A percentile compares a stretch with the other conserved stretches of the same genome.
phyloP scores from a whole-genome alignment of 2,329 filamentous ascomycete genomes.

The Fusarium palustre region DNA sequence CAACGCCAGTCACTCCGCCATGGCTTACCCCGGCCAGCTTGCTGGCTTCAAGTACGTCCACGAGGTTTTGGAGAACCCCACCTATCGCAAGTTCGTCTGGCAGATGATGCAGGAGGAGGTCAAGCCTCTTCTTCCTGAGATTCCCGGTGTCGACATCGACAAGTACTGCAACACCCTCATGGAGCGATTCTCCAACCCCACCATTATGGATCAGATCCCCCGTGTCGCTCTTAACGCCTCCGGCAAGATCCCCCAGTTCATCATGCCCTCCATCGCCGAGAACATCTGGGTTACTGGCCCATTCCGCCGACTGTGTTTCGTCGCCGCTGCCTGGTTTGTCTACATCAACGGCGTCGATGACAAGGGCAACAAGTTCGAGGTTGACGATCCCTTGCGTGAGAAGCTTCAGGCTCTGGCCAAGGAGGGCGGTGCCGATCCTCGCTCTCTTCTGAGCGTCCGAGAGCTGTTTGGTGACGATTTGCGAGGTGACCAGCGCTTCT shows the following conservation, averaged over 20 bases:
- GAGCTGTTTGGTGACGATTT: conserved; percentile 64
- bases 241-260: conserved; percentile 66
- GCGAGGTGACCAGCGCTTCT: conserved; percentile 60
- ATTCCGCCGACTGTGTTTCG: conserved; percentile 62
- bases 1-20: conserved; percentile 64
- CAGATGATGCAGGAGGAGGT: conserved; percentile 68
- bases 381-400: conserved; percentile 63
- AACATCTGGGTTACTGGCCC: conserved; percentile 59
- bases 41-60: conserved; percentile 66
- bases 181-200: conserved; percentile 67
- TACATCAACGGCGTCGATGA: conserved; percentile 65
- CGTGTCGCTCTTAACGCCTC: conserved; percentile 64
- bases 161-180: conserved; percentile 65
- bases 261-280: conserved; percentile 62
- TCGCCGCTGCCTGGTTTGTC: conserved; percentile 62
- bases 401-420: conserved; percentile 60
- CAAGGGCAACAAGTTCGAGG: conserved; percentile 55
- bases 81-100: conserved; percentile 61
- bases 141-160: conserved; percentile 63
- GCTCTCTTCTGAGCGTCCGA: conserved; percentile 58
- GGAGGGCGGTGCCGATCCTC: conserved; percentile 57
- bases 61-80: conserved; percentile 63
- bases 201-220: conserved; percentile 66
- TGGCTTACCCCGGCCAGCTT: conserved; percentile 63
- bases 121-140: conserved; percentile 63